A percentile compares a stretch with the other conserved stretches of the same genome.
phyloP scores from a whole-genome alignment of 2,329 filamentous ascomycete species.

The Rhynchosporium secalis region DNA sequence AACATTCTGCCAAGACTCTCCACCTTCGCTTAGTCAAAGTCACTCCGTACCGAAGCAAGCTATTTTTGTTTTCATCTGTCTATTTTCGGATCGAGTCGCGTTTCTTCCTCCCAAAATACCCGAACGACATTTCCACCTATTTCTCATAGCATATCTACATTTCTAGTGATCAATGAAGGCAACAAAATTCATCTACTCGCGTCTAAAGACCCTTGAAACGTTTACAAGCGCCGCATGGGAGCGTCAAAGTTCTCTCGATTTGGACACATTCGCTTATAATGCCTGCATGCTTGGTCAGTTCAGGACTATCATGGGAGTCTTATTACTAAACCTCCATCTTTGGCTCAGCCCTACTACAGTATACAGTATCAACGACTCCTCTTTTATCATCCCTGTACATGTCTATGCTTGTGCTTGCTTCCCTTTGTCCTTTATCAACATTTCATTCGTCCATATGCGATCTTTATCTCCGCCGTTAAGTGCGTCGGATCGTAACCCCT shows the following conservation, averaged over 20 bases:
- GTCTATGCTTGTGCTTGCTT: conserved; percentile 2
- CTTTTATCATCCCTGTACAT: background rate
- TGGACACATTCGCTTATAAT: background rate
- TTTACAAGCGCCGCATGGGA: background rate
- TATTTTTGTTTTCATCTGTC: conserved; percentile 2
- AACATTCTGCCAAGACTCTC: background rate
- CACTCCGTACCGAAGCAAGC: background rate
- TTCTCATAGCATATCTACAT: conserved; percentile 8
- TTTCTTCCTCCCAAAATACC: conserved; percentile 1
- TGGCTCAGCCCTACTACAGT: conserved; percentile 15
- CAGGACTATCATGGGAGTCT: background rate
- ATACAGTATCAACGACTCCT: background rate
- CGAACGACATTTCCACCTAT: background rate
- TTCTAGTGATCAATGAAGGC: background rate
- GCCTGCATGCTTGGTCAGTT: conserved; percentile 19
- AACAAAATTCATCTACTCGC: background rate
- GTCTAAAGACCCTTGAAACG: background rate
- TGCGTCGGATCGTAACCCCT: conserved; percentile 6
- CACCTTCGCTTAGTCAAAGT: conserved; percentile 16
- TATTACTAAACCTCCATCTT: conserved; percentile 14
- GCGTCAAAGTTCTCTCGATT: conserved; percentile 3
- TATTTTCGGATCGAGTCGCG: conserved; percentile 11
- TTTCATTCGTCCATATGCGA: conserved; percentile 11
- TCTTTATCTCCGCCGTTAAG: background rate
- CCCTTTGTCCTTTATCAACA: background rate